Percentiles rank a stretch among this genome's conserved stretches.
phyloP scores from a whole-genome alignment of 305 asterid genomes.

The Fraxinus xanthoxyloides region DNA sequence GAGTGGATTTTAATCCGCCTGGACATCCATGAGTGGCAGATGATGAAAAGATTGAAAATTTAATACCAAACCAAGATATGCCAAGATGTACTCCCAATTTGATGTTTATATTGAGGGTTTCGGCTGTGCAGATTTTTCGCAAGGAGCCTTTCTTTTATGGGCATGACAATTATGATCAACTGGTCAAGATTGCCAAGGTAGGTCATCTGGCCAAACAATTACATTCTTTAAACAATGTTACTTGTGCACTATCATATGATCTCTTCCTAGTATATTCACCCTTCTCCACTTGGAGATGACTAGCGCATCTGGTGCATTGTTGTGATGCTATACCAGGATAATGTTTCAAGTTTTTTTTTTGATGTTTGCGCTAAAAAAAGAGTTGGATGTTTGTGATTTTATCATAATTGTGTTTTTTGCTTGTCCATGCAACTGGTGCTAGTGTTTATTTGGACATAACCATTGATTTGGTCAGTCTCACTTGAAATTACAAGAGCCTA shows the following conservation, averaged over 20 bases:
- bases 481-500: background rate
- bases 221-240: background rate
- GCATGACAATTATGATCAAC: slow-evolving; percentile 86
- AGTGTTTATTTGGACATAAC: background rate
- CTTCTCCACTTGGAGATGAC: background rate
- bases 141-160: slow-evolving; percentile 96
- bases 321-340: background rate
- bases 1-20: slow-evolving; percentile 20
- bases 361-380: background rate
- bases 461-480: background rate
- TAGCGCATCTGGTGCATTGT: slow-evolving; percentile 10
- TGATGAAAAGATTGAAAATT: slow-evolving; percentile 15
- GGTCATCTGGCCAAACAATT: background rate
- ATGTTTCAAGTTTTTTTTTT: background rate
- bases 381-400: background rate
- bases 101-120: slow-evolving; percentile 31
- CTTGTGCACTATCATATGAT: background rate
- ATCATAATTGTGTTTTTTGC: background rate
- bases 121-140: slow-evolving; percentile 66
- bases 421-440: background rate
- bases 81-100: background rate
- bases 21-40: slow-evolving; percentile 24
- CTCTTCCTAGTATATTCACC: background rate
- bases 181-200: slow-evolving; percentile 92
- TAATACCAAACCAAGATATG: slow-evolving; percentile 4